phyloP scores from a whole-genome alignment of 345 rosid genomes.

The Turritis glabra region DNA sequence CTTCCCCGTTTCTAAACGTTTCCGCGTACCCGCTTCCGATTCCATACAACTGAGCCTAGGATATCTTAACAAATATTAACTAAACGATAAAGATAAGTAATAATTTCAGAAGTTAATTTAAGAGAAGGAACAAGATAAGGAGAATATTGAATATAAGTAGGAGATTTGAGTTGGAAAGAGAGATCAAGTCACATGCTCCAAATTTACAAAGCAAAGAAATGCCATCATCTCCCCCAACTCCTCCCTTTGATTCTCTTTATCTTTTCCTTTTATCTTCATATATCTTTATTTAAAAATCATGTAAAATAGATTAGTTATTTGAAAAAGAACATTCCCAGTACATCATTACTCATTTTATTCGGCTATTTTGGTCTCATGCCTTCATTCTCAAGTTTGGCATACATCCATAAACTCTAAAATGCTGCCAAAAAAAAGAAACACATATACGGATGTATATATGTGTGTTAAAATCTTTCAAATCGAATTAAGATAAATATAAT shows the following conservation, averaged over 20 bases:
- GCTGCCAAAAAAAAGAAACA: neutral
- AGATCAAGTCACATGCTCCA: constrained; percentile 41
- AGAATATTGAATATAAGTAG: neutral
- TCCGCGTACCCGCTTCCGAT: too few species aligned
- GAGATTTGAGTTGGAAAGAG: constrained; percentile 41
- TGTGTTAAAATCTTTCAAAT: neutral
- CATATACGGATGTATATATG: neutral
- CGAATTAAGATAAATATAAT: neutral
- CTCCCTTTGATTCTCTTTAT: constrained; percentile 33
- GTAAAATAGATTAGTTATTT: neutral
- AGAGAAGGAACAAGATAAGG: constrained; percentile 7
- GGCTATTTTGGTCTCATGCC: constrained; percentile 26
- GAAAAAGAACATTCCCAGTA: constrained; percentile 12
- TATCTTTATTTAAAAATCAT: neutral
- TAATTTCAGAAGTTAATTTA: neutral
- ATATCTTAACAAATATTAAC: neutral
- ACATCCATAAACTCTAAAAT: constrained; percentile 23
- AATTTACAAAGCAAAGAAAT: constrained; percentile 38
- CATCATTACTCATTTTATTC: constrained; percentile 32
- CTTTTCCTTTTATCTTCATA: constrained; percentile 20
- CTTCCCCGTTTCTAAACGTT: too few species aligned
- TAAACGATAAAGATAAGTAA: neutral
- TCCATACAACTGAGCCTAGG: too few species aligned
- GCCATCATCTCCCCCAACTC: constrained; percentile 41
- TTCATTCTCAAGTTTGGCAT: constrained; percentile 40